Base-by-base conservation (phyloP, 305 asterid genomes). In the Fraxinus ornus region DNA sequence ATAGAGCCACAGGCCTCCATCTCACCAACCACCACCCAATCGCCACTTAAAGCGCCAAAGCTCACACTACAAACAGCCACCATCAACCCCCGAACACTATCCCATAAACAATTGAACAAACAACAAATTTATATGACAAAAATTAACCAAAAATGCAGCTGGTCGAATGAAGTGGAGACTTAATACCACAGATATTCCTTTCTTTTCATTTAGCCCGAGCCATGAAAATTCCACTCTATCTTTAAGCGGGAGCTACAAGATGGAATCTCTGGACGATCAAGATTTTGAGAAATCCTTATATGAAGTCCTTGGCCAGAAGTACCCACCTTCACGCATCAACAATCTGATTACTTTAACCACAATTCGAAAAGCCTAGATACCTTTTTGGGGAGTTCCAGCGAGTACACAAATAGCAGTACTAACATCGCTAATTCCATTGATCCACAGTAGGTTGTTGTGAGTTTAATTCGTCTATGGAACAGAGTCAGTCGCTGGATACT, bases 221-320 rank as follows among this genome's bases (percentile, higher is more conserved):
- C 28, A 64, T 37, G 85, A 73, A 13, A 81, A 78, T 68, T 74
- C 83, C 32, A 39, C 75, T 70, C 71, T 78, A 39, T 78, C 86
- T 66, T 66, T 80, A 36, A 84, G 74, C 15, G 68, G 76, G 75
- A 85, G 89, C 79, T 81, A 87, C 19, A 86, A 86, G 78, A 76
- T 72, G 76, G 82, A 81, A 39, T 89, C 92, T 52, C 89, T 86
- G 4, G 88, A 87, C 57, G 90, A 84, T 62, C 85, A 75, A 22
- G 90, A 87, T 24, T 75, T 88, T n/a, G 98, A 94, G 89, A 94
- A 92, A 89, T 89, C 94, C 10, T 86, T 94, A 60, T 93, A 92
- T 80, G 98, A 92, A 78, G 94, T 87, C 83, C 88, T 94, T 82
- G 97, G 97, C 44, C 86, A 93, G 88, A 79, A 84, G 44, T 84